Conservation (phyloP, 1,139 yeast genomes). For the Diutina rugosa region DNA sequence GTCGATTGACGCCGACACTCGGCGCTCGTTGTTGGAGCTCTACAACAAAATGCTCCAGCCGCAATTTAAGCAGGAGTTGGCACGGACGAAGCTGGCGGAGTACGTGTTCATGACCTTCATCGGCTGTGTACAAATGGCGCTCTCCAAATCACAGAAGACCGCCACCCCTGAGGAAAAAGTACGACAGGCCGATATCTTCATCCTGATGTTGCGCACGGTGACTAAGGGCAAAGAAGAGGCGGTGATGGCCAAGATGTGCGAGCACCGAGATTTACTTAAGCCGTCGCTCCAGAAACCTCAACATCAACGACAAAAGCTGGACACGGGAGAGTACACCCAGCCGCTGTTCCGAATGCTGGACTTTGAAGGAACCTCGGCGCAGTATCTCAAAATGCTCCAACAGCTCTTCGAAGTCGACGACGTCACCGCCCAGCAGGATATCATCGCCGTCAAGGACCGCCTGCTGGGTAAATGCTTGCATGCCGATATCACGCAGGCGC, state of each 20-base stretch:
- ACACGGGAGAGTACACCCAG: conserved; percentile 3
- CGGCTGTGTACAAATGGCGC: conserved; percentile 1
- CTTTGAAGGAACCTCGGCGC: conserved; percentile 29
- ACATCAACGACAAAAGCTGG: conserved; percentile 35
- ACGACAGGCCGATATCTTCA: conserved; percentile 20
- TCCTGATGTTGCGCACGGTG: conserved; percentile 27
- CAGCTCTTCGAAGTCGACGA: conserved; percentile 28
- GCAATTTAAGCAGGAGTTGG: neutral
- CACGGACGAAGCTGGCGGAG: neutral
- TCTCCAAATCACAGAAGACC: neutral
- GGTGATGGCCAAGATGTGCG: conserved; percentile 36
- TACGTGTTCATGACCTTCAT: conserved; percentile 1
- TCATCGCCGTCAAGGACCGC: conserved; percentile 25
- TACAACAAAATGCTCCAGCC: conserved; percentile 1
- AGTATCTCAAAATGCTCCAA: conserved; percentile 14
- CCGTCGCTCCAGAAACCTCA: conserved; percentile 30
- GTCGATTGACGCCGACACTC: conserved; percentile 8
- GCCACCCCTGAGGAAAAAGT: neutral
- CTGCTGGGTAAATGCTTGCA: conserved; percentile 31
- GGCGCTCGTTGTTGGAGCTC: neutral
- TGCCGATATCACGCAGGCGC: conserved; percentile 29
- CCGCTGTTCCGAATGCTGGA: conserved; percentile 40
- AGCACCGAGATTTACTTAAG: conserved; percentile 44
- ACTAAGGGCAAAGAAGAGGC: conserved; percentile 37
- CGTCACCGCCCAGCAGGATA: conserved; percentile 35